These are phyloP conservation scores for Aspergillus sp. DNA, from an alignment of 2,329 filamentous ascomycete genomes.

Conservation along the genomic window DNA sequence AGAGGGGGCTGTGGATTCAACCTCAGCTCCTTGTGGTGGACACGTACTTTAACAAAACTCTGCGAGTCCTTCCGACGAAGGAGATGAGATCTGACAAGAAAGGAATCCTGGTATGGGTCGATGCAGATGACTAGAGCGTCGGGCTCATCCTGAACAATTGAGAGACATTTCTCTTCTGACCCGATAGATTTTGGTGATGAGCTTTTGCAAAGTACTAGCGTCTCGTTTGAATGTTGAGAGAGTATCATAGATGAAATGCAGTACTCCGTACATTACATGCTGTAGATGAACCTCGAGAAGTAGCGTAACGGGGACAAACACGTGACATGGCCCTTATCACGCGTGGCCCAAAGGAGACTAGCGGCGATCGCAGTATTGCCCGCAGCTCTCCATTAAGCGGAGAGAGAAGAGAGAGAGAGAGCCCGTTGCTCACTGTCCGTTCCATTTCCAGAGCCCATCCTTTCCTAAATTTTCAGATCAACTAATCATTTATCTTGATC, in stretches of 20 bases:
- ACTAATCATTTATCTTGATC: background rate
- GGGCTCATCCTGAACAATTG: background rate
- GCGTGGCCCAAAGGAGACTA: constrained; percentile 16
- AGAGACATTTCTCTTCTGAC: background rate
- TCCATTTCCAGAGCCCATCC: background rate
- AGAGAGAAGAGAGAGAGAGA: constrained; percentile 11
- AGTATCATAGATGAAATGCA: background rate
- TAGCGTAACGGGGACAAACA: background rate
- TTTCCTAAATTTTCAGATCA: background rate
- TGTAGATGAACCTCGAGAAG: too few relatives aligned
- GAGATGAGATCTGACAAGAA: constrained; percentile 61
- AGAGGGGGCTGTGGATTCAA: constrained; percentile 64
- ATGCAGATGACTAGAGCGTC: constrained; percentile 35
- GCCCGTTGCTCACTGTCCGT: background rate
- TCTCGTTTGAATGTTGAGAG: background rate
- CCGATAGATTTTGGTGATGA: too few relatives aligned
- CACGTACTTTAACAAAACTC: constrained; percentile 87
- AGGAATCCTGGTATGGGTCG: constrained; percentile 46
- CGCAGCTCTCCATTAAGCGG: constrained; percentile 22
- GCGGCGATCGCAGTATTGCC: constrained; percentile 20
- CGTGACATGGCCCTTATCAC: constrained; percentile 21
- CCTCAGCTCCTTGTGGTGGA: constrained; percentile 78
- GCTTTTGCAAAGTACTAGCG: background rate
- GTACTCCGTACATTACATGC: background rate
- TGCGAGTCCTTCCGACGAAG: constrained; percentile 77